Percentiles rank a stretch among this genome's conserved stretches.
Conservation (phyloP, 2,329 filamentous ascomycete species). For the Alternaria arbusti region DNA sequence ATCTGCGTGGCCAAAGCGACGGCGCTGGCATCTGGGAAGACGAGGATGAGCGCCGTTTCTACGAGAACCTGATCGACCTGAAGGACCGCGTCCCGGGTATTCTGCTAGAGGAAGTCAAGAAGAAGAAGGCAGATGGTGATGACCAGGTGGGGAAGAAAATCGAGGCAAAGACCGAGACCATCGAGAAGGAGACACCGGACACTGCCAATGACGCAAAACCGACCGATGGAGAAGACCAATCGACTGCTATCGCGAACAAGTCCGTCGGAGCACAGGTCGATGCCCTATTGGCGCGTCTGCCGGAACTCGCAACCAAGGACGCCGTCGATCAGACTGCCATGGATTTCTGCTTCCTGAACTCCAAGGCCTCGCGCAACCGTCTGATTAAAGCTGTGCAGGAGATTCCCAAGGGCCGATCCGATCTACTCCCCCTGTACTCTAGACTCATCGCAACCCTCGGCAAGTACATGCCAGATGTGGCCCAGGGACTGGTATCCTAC, state of each 20-base stretch:
- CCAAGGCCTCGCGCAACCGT: slow-evolving; percentile 94
- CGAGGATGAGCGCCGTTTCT: slow-evolving; percentile 96
- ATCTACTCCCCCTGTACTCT: slow-evolving; percentile 90
- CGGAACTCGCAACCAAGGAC: slow-evolving; percentile 90
- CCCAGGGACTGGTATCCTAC: slow-evolving; percentile 87
- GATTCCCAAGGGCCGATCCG: slow-evolving; percentile 89
- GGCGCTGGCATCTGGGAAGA: slow-evolving; percentile 98
- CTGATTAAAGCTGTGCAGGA: slow-evolving; percentile 93
- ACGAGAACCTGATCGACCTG: slow-evolving; percentile 93
- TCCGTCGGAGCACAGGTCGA: slow-evolving; percentile 97
- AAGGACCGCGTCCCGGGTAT: slow-evolving; percentile 96
- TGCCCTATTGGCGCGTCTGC: slow-evolving; percentile 82
- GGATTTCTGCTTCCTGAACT: slow-evolving; percentile 98
- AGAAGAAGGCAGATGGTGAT: slow-evolving; percentile 84
- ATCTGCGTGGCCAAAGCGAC: slow-evolving; percentile 86
- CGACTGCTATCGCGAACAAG: slow-evolving; percentile 95
- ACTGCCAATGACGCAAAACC: slow-evolving; percentile 56
- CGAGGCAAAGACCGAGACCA: slow-evolving; percentile 54
- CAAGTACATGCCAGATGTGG: slow-evolving; percentile 92
- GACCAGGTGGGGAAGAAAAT: slow-evolving; percentile 81
- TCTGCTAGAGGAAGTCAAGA: slow-evolving; percentile 90
- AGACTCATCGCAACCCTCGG: slow-evolving; percentile 90
- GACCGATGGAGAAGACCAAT: slow-evolving; percentile 76
- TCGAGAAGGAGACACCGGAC: slow-evolving; percentile 51
- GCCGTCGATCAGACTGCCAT: slow-evolving; percentile 89